Evolutionary conservation across 345 rosid species (phyloP), one percentile per base, ranked within the genome.

Genomic region (Aurinia saxatilis): DNA sequence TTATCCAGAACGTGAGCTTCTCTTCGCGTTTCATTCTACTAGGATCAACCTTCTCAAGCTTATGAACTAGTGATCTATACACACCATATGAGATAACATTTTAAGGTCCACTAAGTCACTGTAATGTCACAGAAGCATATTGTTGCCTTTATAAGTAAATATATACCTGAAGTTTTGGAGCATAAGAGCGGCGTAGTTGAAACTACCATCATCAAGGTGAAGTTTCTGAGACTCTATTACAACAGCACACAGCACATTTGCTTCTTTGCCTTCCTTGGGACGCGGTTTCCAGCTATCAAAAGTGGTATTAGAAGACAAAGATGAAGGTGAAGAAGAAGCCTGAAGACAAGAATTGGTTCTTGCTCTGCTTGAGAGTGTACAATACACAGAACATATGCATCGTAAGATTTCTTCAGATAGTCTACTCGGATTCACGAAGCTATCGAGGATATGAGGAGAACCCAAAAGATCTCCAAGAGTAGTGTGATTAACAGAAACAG

Each of bases 1-100:
- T 90, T 63, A 87, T 80, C 95, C 92, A 90, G 76, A 90, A 90
- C 5, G 95, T 81, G 10, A 87, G 90, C 83, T 83, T 90, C 83
- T 85, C 88, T 77, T 90, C 97, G 0, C 95, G 86, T 72, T 74
- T 90, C 97, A 90, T 79, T 75, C 79, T 82, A 56, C 67, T 68
- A 1, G 80, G 90, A 57, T 90, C 90, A 68, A 85, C 77, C 68
- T 75, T 81, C 84, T 87, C 97, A 38, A 90, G 95, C 65, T 66
- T 79, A 34, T 76, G 75, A 53, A 87, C 87, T 75, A 90, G 54
- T 38, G 83, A 85, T 80, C 95, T 90, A 58, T 66, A 67, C 5
- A 57, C 25, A 56, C 15, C 58, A 62, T 5, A 21, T 8, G 18
- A 48, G 37, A 21, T 30, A 42, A 33, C 17, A 52, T 52, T 16